A percentile compares a stretch with the other conserved stretches of the same genome.
Conservation (phyloP, 2,329 filamentous ascomycete genomes). For the Monosporascus sp. region DNA sequence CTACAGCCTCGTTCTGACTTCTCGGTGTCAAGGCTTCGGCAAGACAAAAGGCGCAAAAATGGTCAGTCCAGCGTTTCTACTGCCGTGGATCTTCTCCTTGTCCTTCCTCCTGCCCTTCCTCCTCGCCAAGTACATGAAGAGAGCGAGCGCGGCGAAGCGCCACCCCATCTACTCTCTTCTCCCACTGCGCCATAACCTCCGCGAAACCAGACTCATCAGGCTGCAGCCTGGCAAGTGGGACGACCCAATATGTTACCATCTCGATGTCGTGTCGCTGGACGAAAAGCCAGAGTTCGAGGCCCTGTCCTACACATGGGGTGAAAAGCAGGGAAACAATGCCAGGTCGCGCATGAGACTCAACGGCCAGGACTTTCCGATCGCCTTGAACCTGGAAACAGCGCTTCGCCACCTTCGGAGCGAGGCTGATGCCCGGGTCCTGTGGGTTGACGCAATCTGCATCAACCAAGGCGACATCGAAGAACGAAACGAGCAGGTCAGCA, state of each 20-base stretch:
- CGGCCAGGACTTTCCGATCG: too few relatives aligned
- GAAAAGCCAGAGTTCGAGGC: too few relatives aligned
- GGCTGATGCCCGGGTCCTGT: background rate
- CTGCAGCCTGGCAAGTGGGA: too few relatives aligned
- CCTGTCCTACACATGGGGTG: too few relatives aligned
- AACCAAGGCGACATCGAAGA: background rate
- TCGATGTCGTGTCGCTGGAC: too few relatives aligned
- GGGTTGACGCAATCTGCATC: background rate
- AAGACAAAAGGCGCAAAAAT: background rate
- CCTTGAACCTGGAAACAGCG: too few relatives aligned
- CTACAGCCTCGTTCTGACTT: background rate
- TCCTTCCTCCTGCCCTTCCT: background rate
- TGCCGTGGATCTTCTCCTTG: background rate
- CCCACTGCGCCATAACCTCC: too few relatives aligned
- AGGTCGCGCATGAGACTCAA: too few relatives aligned
- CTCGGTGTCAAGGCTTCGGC: background rate
- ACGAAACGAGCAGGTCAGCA: background rate
- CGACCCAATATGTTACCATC: too few relatives aligned
- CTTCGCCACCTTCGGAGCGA: background rate
- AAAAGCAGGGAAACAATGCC: too few relatives aligned
- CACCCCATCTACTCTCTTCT: too few relatives aligned
- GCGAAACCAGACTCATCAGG: too few relatives aligned
- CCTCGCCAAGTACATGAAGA: background rate
- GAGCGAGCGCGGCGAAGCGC: background rate
- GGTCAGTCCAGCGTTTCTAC: background rate